Base-by-base conservation (phyloP, 805 yeast genomes). In the Barnettozyma wickerhamii region DNA sequence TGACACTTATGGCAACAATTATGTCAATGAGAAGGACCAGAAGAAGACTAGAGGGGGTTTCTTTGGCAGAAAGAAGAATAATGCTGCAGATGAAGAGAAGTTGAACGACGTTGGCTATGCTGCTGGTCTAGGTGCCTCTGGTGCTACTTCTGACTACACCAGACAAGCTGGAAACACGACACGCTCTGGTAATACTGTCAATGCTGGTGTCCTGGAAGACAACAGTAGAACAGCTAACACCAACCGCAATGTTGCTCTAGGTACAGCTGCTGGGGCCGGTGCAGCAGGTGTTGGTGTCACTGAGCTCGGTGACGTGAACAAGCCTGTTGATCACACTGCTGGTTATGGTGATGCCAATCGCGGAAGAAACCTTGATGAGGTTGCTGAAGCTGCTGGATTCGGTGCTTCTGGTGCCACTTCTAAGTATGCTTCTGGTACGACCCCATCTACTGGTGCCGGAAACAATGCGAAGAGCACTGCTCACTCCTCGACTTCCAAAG, bases 1-100 rank as follows among this genome's bases (percentile, higher is more conserved):
- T 33, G 59, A 53, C 5, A 56, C 59, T 19, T 56, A 53, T 41
- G 59, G 59, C 7, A 54, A 55, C 36, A 54, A 48, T 15, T 47
- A 55, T 30, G 37, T 42, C 5, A 36, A 39, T 6, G 58, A 50
- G 19, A 55, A 53, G 40, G 30, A 20, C 2, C 40, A 40, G 28
- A 21, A 34, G 19, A 37, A 33, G 27, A 41, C 43, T 26, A 42
- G 40, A 21, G 40, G 48, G 5, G 49, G 53, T 1, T 44, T 53
- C 38, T 52, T 51, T 17, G 30, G 35, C 1, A 42, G 35, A 18
- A 48, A 41, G 38, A 46, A 43, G 12, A 41, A 36, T 38, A 35
- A 20, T 18, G 39, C n/a, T n/a, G 27, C 19, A 19, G 31, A 24
- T 39, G 44, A 35, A 30, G 47, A 45, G 19, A 24, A 21, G 18